phyloP scores from a whole-genome alignment of 352 stramenopile species.

The Phytophthora colocasiae region DNA sequence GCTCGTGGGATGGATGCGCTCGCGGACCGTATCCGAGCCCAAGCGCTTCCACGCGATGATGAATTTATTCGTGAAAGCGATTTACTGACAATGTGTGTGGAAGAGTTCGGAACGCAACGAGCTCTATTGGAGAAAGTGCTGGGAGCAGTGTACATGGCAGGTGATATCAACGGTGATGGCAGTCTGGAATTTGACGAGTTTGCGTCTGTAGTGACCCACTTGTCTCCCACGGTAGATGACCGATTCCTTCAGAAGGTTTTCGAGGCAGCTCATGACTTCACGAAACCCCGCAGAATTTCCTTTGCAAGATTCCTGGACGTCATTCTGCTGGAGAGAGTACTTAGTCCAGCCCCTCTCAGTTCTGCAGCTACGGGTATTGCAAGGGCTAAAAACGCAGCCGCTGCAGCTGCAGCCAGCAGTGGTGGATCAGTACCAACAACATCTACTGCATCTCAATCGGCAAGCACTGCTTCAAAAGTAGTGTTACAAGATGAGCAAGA shows the following conservation, averaged over 20 bases:
- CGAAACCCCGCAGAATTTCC: slow-evolving; percentile 66
- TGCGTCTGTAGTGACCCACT: slow-evolving; percentile 59
- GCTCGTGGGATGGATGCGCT: slow-evolving; percentile 61
- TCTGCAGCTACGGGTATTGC: slow-evolving; percentile 24
- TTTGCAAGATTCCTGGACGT: slow-evolving; percentile 70
- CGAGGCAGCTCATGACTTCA: slow-evolving; percentile 61
- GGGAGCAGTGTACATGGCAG: slow-evolving; percentile 70
- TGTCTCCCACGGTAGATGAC: slow-evolving; percentile 63
- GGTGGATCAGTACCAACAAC: neutral
- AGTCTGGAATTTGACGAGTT: slow-evolving; percentile 83
- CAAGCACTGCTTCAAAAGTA: slow-evolving; percentile 15
- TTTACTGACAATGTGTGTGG: slow-evolving; percentile 60
- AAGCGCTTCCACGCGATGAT: slow-evolving; percentile 48
- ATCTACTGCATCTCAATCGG: slow-evolving; percentile 1
- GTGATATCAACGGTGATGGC: slow-evolving; percentile 73
- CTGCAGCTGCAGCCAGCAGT: slow-evolving; percentile 1
- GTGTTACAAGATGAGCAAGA: slow-evolving; percentile 55
- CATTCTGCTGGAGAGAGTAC: slow-evolving; percentile 57
- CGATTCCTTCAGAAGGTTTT: slow-evolving; percentile 69
- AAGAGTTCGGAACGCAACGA: slow-evolving; percentile 65
- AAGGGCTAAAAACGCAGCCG: slow-evolving; percentile 34
- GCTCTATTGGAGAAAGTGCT: slow-evolving; percentile 72
- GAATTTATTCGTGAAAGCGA: slow-evolving; percentile 75
- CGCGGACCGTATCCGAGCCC: slow-evolving; percentile 45
- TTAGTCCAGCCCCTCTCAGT: slow-evolving; percentile 40